These are phyloP conservation scores for Neodidymelliopsis sp. DNA, from an alignment of 2,329 filamentous ascomycete species.

Conservation along the genomic window DNA sequence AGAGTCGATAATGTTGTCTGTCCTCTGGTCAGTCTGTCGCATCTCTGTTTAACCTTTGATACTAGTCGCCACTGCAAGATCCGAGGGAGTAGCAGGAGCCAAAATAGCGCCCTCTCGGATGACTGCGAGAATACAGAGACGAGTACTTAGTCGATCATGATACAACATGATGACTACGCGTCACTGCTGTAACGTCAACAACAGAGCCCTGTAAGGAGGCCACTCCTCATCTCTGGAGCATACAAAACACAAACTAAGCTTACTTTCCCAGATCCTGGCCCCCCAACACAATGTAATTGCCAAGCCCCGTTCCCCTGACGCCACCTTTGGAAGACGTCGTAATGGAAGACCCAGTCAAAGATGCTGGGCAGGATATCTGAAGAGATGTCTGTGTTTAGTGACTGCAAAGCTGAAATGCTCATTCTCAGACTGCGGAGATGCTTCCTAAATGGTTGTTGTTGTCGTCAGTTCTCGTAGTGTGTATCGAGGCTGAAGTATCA, in stretches of 20 bases:
- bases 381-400: conserved; percentile 2
- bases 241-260: background rate
- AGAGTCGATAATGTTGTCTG: conserved; percentile 15
- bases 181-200: too few relatives aligned
- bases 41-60: too few relatives aligned
- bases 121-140: too few relatives aligned
- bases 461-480: too few relatives aligned
- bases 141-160: too few relatives aligned
- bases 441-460: background rate
- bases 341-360: conserved; percentile 25
- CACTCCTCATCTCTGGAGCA: too few relatives aligned
- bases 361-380: conserved; percentile 24
- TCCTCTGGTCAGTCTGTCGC: background rate
- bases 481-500: too few relatives aligned
- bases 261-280: conserved; percentile 30
- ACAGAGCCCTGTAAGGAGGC: too few relatives aligned
- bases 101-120: too few relatives aligned
- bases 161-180: too few relatives aligned
- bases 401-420: conserved; percentile 5
- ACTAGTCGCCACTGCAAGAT: too few relatives aligned
- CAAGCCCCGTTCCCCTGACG: conserved; percentile 8
- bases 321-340: conserved; percentile 20
- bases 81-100: too few relatives aligned
- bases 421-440: background rate
- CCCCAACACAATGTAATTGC: conserved; percentile 30